Conservation (phyloP, 2,329 filamentous ascomycete genomes). For the Verruconis gallopava region DNA sequence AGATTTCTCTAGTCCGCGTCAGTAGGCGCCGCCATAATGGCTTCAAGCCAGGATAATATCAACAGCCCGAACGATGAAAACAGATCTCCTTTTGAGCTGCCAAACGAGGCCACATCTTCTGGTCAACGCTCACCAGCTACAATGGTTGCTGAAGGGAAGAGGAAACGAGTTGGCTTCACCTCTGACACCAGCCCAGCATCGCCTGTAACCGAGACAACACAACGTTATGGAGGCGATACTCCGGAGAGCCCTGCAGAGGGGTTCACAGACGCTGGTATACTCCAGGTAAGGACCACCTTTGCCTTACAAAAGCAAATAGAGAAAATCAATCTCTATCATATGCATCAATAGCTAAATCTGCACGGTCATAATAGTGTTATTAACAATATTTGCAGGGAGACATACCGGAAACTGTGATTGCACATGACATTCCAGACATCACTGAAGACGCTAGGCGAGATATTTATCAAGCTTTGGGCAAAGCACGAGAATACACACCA, state of each 20-base stretch:
- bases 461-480: background rate
- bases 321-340: too few species aligned
- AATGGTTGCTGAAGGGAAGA: constrained; percentile 7
- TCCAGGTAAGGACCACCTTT: too few species aligned
- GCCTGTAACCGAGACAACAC: background rate
- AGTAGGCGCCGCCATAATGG: background rate
- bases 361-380: too few species aligned
- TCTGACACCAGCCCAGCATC: constrained; percentile 7
- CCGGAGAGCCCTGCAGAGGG: too few species aligned
- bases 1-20: background rate
- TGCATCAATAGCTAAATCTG: too few species aligned
- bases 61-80: background rate
- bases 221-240: too few species aligned
- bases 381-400: background rate
- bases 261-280: too few species aligned
- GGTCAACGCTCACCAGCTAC: background rate
- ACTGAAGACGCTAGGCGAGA: background rate
- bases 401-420: background rate
- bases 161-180: constrained; percentile 9
- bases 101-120: background rate
- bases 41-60: background rate
- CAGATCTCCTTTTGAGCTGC: background rate
- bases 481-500: background rate
- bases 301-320: too few species aligned
- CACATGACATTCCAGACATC: background rate